Evolutionary conservation across 805 yeast genomes (phyloP), one percentile per base, ranked within the genome.

Genomic region (Pichia scutulata): DNA sequence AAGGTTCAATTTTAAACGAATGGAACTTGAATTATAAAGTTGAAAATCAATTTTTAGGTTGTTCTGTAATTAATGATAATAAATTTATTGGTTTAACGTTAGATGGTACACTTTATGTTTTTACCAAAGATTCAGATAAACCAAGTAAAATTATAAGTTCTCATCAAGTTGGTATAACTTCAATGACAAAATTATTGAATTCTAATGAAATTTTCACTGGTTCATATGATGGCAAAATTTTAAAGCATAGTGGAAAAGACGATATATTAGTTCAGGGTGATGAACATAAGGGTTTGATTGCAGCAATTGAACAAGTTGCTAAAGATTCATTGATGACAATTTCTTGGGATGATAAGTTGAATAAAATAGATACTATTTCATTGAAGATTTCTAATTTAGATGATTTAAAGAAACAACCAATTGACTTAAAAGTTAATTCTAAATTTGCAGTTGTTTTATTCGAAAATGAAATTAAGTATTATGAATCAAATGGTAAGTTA

Each of bases 281-380:
- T 2, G 51, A 44, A 12, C 97, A 90, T 65, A 62, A 76, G 0
- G 89, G 89, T 56, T 76, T 84, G 54, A 76, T 92, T 43, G 80
- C 78, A 33, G 81, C 82, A 2, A 75, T 77, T 18, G 53, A 65
- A 18, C 48, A 57, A 24, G 18, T 39, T 13, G 60, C 57, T 23
- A 56, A 55, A 6, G 60, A 61, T 13, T 65, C 62, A 0, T 60
- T 65, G 0, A 48, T 68, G 7, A 59, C 62, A 16, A 72, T 80
- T 21, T 95, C 90, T 3, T 93, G 98, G 98, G 99, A 92, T 67
- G 96, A 88, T 61, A 78, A 78, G 14, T 59, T 89, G 43, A 78
- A 76, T 60, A 58, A 66, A 14, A 54, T 73, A 25, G 61, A 58
- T 25, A 64, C 65, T 13, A 47, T 54, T 23, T 25, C 24, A 25